Percentiles rank a stretch among this genome's conserved stretches.
Conservation (phyloP, 805 yeast species). For the Wickerhamiella kazuoi region DNA sequence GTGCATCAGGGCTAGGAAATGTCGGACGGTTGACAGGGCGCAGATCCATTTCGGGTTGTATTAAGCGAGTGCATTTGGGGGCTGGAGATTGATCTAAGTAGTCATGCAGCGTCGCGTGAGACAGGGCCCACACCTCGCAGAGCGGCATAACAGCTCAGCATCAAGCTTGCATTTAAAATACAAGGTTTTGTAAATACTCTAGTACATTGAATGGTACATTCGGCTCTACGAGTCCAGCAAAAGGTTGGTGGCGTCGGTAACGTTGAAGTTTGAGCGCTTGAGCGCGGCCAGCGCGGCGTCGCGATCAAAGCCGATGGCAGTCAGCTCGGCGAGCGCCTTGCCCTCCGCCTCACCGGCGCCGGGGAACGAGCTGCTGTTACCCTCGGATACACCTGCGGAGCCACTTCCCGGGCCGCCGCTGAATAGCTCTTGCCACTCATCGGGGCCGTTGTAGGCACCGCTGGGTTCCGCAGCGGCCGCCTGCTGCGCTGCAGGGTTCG, state of each 20-base stretch:
- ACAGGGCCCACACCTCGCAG: too few species aligned
- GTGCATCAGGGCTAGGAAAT: too few species aligned
- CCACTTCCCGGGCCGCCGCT: constrained; percentile 35
- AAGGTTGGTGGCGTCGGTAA: constrained; percentile 76
- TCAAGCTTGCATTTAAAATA: too few species aligned
- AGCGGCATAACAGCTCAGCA: too few species aligned
- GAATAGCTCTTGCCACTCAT: constrained; percentile 89
- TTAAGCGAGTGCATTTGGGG: too few species aligned
- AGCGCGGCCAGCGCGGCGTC: constrained; percentile 52
- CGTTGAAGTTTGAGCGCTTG: constrained; percentile 48
- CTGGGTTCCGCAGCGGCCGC: background rate
- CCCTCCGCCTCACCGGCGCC: constrained; percentile 14
- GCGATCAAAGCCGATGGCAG: constrained; percentile 76
- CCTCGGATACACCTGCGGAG: constrained; percentile 1
- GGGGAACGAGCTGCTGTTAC: constrained; percentile 5
- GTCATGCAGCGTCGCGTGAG: too few species aligned
- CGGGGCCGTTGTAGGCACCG: constrained; percentile 22
- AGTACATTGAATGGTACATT: too few species aligned
- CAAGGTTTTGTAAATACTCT: background rate
- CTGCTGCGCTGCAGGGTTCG: background rate
- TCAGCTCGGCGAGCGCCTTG: constrained; percentile 52
- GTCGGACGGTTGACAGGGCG: too few species aligned
- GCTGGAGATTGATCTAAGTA: too few species aligned
- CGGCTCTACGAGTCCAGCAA: constrained; percentile 35
- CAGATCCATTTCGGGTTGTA: too few species aligned